A percentile compares a stretch with the other conserved stretches of the same genome.
Conservation (phyloP, 306 rosid species). For the Argentina anserina region DNA sequence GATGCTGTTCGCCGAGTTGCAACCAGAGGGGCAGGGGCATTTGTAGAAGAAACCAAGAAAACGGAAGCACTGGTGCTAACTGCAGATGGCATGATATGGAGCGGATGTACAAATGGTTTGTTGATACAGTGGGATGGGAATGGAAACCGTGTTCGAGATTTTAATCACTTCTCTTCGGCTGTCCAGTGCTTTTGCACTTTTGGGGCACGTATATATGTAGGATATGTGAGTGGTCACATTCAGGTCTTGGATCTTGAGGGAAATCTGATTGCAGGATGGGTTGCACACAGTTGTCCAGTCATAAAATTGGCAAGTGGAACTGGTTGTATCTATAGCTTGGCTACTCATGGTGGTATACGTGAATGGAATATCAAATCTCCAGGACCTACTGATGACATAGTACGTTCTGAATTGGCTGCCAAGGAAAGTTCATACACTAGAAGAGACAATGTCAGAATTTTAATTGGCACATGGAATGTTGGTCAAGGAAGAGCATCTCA, state of each 20-base stretch:
- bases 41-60: slow-evolving; percentile 76
- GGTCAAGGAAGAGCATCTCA: slow-evolving; percentile 97
- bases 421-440: slow-evolving; percentile 62
- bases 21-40: slow-evolving; percentile 89
- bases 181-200: slow-evolving; percentile 82
- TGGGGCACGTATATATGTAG: slow-evolving; percentile 71
- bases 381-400: slow-evolving; percentile 63
- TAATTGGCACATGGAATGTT: slow-evolving; percentile 96
- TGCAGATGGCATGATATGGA: slow-evolving; percentile 89
- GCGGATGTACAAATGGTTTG: slow-evolving; percentile 91
- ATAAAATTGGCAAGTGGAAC: slow-evolving; percentile 69
- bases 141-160: slow-evolving; percentile 81
- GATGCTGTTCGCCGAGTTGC: slow-evolving; percentile 97
- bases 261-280: slow-evolving; percentile 76
- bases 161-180: slow-evolving; percentile 64
- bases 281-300: slow-evolving; percentile 89
- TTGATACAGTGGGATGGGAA: slow-evolving; percentile 89
- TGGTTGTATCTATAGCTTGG: slow-evolving; percentile 75
- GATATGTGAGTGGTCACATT: slow-evolving; percentile 80
- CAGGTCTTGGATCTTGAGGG: slow-evolving; percentile 90
- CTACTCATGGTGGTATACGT: slow-evolving; percentile 92
- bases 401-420: slow-evolving; percentile 67
- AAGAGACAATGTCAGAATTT: slow-evolving; percentile 67
- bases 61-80: slow-evolving; percentile 72
- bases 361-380: slow-evolving; percentile 94